Base-by-base conservation (phyloP, 106 monocot species). In the Chionographis japonica region DNA sequence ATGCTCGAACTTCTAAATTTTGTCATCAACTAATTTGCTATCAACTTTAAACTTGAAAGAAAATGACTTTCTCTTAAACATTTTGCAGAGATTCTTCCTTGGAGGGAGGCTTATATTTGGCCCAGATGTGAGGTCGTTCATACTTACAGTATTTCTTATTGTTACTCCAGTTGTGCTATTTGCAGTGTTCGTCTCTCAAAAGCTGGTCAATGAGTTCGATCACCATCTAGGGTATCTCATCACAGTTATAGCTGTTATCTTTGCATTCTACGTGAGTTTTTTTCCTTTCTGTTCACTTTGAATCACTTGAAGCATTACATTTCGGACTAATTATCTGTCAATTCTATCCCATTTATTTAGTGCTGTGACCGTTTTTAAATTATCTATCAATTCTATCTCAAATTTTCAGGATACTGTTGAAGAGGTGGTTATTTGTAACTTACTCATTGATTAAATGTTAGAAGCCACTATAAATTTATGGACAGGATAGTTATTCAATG, bases 71-170 rank as follows among this genome's bases (percentile, higher is more conserved):
- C 3, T 72, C 8, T 64, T 37, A 0, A 49, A 54, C 12, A 49
- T 56, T 36, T 69, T 85, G 58, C 80, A 93, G 92, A 89, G 62
- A 61, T 93, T 93, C 74, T 77, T 78, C 56, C 68, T 85, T 37
- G 88, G 88, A 46, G 92, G 92, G 67, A 81, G 92, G 68, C 66
- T 93, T 41, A 69, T 93, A 78, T 93, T 93, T 73, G 92, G 92
- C 64, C 92, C 92, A 38, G 92, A 93, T 76, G 82, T 72, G 54
- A 81, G 83, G 64, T 89, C 88, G 53, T 67, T 93, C 56, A 15
- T 83, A 52, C 60, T 86, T 16, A 86, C 92, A 52, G 38, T 93
- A 54, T 75, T 69, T 66, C 76, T 93, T 13, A 89, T 89, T 57
- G 73, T 81, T 3, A 69, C 77, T 66, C 92, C 92, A 53, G 78